These are phyloP conservation scores for Solanum peruvianum DNA, from an alignment of 257 asterid species.

Conservation along the genomic window DNA sequence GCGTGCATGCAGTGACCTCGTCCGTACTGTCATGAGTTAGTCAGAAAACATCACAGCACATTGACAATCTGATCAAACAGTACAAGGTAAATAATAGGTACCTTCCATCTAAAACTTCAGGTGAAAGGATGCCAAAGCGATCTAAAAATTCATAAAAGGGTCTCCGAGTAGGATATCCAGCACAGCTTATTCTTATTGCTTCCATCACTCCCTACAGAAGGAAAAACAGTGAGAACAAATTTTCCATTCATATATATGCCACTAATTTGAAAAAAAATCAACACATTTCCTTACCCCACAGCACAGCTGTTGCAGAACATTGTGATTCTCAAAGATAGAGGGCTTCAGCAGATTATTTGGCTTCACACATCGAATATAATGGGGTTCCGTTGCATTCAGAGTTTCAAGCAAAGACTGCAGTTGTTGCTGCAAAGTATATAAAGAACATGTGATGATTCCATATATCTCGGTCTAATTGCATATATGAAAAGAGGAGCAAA, in stretches of 20 bases:
- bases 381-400: constrained; percentile 53
- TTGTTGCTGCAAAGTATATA: constrained; percentile 45
- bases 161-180: constrained; percentile 96
- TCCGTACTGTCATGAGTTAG: constrained; percentile 19
- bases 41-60: not conserved
- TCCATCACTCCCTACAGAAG: constrained; percentile 90
- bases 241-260: not conserved
- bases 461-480: not conserved
- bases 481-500: not conserved
- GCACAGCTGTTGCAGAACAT: constrained; percentile 94
- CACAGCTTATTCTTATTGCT: constrained; percentile 98
- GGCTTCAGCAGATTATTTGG: constrained; percentile 98
- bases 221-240: not conserved
- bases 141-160: constrained; percentile 74
- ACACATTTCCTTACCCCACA: constrained; percentile 68
- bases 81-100: constrained; percentile 10
- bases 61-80: not conserved
- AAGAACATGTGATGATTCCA: not conserved
- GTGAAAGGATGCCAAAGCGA: constrained; percentile 87
- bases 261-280: not conserved
- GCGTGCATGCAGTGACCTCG: constrained; percentile 36
- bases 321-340: constrained; percentile 85
- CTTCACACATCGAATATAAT: constrained; percentile 74
- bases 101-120: constrained; percentile 85
- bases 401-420: constrained; percentile 52